Evolutionary conservation across 2,329 filamentous ascomycete genomes (phyloP), one percentile per base, ranked within the genome.

Genomic region (Botrytis paeoniae): DNA sequence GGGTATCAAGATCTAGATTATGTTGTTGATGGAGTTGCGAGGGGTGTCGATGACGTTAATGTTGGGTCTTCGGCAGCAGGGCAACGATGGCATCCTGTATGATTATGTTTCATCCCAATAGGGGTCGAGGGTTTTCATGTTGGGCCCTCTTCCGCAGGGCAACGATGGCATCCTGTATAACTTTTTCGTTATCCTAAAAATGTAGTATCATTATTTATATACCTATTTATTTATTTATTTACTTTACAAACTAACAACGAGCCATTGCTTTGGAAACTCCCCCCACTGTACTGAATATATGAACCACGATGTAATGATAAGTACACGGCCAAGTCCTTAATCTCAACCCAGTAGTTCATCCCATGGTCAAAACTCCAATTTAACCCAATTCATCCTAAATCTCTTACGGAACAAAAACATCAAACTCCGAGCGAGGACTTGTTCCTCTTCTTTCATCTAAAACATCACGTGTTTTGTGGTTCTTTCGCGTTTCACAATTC

Each of bases 61-160:
- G 75, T 77, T 77, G 75, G 71, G 75, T 77, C 77, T 66, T 78
- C 72, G 69, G 65, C 76, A 69, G 78, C 74, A 76, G 74, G 77
- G 78, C 75, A 79, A 78, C 78, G 78, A 79, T 78, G 78, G 78
- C 78, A 79, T 78, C 77, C 73, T 74, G 74, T 76, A 77, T 75
- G 75, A 72, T 65, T 65, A 41, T 60, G 54, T 45, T 62, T 73
- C 65, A 73, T 73, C 71, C 71, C 71, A 73, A 73, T 70, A 75
- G 78, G 78, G 73, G 75, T 79, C 74, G 76, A 75, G 73, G 74
- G 75, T 77, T 79, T 79, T 78, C 76, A 79, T 75, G 78, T 78
- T 78, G 77, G 76, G 75, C 77, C 77, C 71, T 77, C 74, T 70
- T 73, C 76, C 70, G 78, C 74, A 76, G 75, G 77, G 78, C 74